These are phyloP conservation scores for Colletotrichum eleusines DNA, from an alignment of 2,329 filamentous ascomycete genomes.

Conservation along the genomic window DNA sequence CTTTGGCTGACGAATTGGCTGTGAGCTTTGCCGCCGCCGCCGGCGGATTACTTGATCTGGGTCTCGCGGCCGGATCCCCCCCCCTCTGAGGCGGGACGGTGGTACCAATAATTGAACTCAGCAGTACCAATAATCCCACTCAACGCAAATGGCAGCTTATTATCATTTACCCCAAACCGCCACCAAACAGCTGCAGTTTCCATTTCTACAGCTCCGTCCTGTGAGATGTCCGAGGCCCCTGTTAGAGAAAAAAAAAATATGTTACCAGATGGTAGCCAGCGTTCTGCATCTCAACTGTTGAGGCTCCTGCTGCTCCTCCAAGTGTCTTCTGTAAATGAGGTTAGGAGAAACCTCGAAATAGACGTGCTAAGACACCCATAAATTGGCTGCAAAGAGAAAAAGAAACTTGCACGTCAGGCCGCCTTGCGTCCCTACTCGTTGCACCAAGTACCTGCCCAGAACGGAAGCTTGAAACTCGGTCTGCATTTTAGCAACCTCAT, in stretches of 20 bases:
- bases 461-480: neutral
- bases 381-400: neutral
- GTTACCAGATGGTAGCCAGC: neutral
- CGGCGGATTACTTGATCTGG: too few relatives aligned
- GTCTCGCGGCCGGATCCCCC: too few relatives aligned
- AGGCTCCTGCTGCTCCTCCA: neutral
- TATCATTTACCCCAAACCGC: neutral
- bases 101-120: too few relatives aligned
- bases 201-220: neutral
- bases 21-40: too few relatives aligned
- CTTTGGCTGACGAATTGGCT: too few relatives aligned
- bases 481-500: neutral
- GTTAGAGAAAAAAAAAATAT: too few relatives aligned
- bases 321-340: neutral
- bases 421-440: neutral
- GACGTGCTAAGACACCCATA: too few relatives aligned
- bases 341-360: neutral
- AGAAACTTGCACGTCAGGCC: neutral
- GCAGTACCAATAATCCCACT: too few relatives aligned
- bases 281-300: neutral
- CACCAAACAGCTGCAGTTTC: neutral
- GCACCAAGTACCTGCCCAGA: neutral
- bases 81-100: too few relatives aligned
- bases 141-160: neutral
- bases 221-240: too few relatives aligned